These are phyloP conservation scores for Xylariaceae sp. DNA, from an alignment of 2,329 filamentous ascomycete genomes.

Conservation along the genomic window DNA sequence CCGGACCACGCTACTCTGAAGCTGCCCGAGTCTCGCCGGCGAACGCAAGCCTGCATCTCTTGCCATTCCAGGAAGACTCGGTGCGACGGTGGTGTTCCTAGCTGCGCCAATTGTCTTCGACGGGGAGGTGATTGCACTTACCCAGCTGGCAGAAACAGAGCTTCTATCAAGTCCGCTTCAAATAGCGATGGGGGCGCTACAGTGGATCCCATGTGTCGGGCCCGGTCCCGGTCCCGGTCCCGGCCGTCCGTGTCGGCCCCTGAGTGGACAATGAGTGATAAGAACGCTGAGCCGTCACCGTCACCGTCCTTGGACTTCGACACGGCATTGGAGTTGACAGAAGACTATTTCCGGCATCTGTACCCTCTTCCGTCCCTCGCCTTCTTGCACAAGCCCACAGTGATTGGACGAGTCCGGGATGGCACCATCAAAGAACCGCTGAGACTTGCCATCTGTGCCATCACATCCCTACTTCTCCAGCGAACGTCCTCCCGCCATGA, in stretches of 20 bases:
- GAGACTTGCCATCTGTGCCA: slow-evolving; percentile 30
- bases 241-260: too few relatives aligned
- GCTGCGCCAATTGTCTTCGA: slow-evolving; percentile 26
- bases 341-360: slow-evolving; percentile 28
- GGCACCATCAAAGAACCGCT: slow-evolving; percentile 29
- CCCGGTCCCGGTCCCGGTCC: background rate
- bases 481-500: slow-evolving; percentile 21
- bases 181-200: too few relatives aligned
- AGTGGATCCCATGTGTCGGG: too few relatives aligned
- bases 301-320: slow-evolving; percentile 13
- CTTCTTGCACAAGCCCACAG: slow-evolving; percentile 32
- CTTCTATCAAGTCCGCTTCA: too few relatives aligned
- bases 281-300: slow-evolving; percentile 5
- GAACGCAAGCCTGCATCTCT: slow-evolving; percentile 29
- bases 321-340: slow-evolving; percentile 20
- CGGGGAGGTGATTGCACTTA: slow-evolving; percentile 25
- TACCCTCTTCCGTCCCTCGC: slow-evolving; percentile 32
- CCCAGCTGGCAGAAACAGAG: too few relatives aligned
- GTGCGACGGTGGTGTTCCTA: slow-evolving; percentile 28
- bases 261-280: too few relatives aligned
- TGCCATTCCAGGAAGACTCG: slow-evolving; percentile 29
- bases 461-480: slow-evolving; percentile 29
- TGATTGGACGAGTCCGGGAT: slow-evolving; percentile 27
- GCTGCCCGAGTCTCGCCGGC: slow-evolving; percentile 24
- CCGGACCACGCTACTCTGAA: slow-evolving; percentile 23